These are phyloP conservation scores for Anisodus tanguticus DNA, from an alignment of 257 asterid species.

Conservation along the genomic window DNA sequence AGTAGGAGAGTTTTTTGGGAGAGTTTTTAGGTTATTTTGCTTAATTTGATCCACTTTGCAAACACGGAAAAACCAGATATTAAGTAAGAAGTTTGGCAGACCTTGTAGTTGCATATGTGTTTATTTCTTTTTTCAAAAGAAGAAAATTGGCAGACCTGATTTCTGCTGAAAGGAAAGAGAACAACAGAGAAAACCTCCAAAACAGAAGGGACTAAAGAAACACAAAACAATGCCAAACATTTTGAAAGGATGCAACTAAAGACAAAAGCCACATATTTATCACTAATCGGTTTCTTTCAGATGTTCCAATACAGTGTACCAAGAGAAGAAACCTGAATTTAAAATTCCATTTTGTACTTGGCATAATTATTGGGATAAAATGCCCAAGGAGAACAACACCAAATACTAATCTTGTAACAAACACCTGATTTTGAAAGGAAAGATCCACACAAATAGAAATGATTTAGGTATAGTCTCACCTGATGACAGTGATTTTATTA, in stretches of 20 bases:
- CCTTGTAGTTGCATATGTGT: background rate
- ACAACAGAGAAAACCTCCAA: background rate
- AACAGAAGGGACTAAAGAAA: background rate
- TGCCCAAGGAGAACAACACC: constrained; percentile 1
- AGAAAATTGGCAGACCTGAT: background rate
- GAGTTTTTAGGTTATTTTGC: background rate
- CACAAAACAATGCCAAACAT: background rate
- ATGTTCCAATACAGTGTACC: background rate
- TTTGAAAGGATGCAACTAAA: background rate
- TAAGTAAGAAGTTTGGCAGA: background rate
- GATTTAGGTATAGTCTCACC: background rate
- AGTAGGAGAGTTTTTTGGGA: background rate
- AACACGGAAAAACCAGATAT: background rate
- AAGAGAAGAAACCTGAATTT: background rate
- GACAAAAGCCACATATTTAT: background rate
- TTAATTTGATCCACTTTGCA: background rate
- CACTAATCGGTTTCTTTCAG: background rate
- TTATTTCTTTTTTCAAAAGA: background rate
- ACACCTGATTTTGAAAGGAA: background rate
- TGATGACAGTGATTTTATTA: background rate
- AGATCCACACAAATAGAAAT: constrained; percentile 1
- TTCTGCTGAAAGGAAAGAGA: constrained; percentile 9
- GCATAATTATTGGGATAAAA: background rate
- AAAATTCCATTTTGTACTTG: background rate
- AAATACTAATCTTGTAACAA: background rate